Percentiles rank a stretch among this genome's conserved stretches.
Conservation (phyloP, 306 rosid genomes). For the Phaseolus lunatus region DNA sequence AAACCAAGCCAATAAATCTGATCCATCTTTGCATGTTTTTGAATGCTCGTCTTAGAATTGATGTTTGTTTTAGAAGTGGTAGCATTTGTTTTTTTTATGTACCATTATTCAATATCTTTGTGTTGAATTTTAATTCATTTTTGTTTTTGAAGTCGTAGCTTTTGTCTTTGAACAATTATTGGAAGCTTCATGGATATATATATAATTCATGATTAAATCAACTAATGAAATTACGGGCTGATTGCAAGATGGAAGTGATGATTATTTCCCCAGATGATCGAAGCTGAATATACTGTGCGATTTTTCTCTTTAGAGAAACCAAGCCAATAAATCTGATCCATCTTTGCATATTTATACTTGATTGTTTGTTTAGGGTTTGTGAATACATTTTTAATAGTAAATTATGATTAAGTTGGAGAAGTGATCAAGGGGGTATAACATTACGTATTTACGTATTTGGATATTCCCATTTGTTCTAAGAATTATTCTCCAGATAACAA, state of each 20-base stretch:
- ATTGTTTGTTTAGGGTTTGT: no score
- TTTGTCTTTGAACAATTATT: background rate
- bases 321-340: slow-evolving; percentile 60
- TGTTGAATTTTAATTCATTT: no score
- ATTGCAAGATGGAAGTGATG: slow-evolving; percentile 58
- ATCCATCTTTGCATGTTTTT: slow-evolving; percentile 51
- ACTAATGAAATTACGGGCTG: no score
- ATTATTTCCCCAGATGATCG: slow-evolving; percentile 66
- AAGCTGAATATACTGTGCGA: slow-evolving; percentile 53
- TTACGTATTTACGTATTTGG: background rate
- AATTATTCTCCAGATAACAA: slow-evolving; percentile 54
- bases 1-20: slow-evolving; percentile 72
- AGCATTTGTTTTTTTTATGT: background rate
- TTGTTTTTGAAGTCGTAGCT: background rate
- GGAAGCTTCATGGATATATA: background rate
- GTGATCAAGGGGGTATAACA: slow-evolving; percentile 36
- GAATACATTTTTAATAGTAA: no score
- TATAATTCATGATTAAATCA: no score
- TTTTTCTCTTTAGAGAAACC: no score
- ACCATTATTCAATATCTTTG: no score
- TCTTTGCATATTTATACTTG: slow-evolving; percentile 26
- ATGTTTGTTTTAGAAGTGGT: background rate
- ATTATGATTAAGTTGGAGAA: slow-evolving; percentile 36
- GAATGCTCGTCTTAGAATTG: background rate
- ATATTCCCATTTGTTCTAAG: background rate